These are phyloP conservation scores for Euclidium syriacum DNA, from an alignment of 345 rosid genomes.

Conservation along the genomic window DNA sequence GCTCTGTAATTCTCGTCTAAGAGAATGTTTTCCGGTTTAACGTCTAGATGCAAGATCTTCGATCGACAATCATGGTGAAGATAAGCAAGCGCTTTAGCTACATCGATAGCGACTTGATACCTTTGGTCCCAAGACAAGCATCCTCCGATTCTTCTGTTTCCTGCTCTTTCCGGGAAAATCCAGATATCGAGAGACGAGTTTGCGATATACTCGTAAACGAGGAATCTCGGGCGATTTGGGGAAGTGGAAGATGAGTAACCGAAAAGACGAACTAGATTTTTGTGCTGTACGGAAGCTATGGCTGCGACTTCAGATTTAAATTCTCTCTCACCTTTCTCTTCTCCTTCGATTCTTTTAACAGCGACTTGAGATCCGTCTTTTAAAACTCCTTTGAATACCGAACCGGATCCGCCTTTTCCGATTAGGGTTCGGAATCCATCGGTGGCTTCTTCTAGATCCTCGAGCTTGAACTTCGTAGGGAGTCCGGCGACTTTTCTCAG, in stretches of 20 bases:
- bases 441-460: slow-evolving; percentile 79
- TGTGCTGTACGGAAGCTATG: slow-evolving; percentile 66
- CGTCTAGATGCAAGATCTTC: slow-evolving; percentile 57
- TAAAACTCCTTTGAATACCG: slow-evolving; percentile 58
- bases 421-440: slow-evolving; percentile 48
- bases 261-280: slow-evolving; percentile 52
- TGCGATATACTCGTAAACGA: slow-evolving; percentile 57
- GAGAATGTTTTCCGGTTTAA: slow-evolving; percentile 69
- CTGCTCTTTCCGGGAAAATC: slow-evolving; percentile 40
- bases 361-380: slow-evolving; percentile 55
- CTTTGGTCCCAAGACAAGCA: slow-evolving; percentile 68
- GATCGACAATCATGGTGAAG: slow-evolving; percentile 75
- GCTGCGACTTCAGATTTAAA: slow-evolving; percentile 70
- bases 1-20: slow-evolving; percentile 51
- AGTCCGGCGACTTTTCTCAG: slow-evolving; percentile 80
- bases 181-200: slow-evolving; percentile 64
- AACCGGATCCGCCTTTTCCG: slow-evolving; percentile 63
- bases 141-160: slow-evolving; percentile 35
- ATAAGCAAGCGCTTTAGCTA: slow-evolving; percentile 63
- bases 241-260: slow-evolving; percentile 39
- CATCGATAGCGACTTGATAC: slow-evolving; percentile 54
- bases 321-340: slow-evolving; percentile 57
- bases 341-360: slow-evolving; percentile 57
- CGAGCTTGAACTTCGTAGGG: slow-evolving; percentile 54
- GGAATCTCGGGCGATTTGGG: slow-evolving; percentile 38